phyloP scores from a whole-genome alignment of 345 rosid genomes.

The Microthlaspi erraticum region DNA sequence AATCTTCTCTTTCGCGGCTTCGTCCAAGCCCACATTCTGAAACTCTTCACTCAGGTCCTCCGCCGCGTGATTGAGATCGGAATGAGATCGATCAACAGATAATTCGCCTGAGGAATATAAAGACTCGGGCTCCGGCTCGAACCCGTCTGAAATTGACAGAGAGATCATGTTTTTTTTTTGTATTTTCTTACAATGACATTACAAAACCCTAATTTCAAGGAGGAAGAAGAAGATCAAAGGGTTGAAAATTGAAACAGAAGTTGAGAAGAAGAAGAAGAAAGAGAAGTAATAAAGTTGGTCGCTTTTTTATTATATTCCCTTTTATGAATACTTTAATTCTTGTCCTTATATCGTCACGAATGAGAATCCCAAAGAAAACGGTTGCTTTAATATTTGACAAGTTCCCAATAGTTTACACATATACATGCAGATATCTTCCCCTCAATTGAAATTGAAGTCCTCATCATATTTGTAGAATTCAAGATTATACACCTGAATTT shows the following conservation, averaged over 20 bases:
- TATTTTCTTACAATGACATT: slow-evolving; percentile 25
- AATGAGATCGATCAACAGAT: slow-evolving; percentile 33
- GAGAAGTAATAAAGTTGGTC: slow-evolving; percentile 20
- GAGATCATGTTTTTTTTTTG: not conserved
- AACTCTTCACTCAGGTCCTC: slow-evolving; percentile 41
- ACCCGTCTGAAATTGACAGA: not conserved
- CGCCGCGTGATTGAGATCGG: slow-evolving; percentile 48
- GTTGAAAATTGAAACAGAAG: not conserved
- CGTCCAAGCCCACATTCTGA: slow-evolving; percentile 48
- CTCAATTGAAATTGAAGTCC: not conserved
- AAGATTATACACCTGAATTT: not conserved
- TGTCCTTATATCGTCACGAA: slow-evolving; percentile 7
- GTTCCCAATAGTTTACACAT: slow-evolving; percentile 31
- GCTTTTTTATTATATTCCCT: slow-evolving; percentile 2
- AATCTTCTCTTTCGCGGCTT: slow-evolving; percentile 5
- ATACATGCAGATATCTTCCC: slow-evolving; percentile 13
- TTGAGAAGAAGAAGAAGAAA: not conserved
- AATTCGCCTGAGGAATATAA: slow-evolving; percentile 24
- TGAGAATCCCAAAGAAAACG: slow-evolving; percentile 38
- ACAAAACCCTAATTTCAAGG: slow-evolving; percentile 42
- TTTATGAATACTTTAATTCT: not conserved
- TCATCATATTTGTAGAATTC: not conserved
- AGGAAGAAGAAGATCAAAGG: slow-evolving; percentile 30
- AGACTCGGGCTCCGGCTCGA: slow-evolving; percentile 27
- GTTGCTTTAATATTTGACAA: slow-evolving; percentile 29